Evolutionary conservation across 257 asterid genomes (phyloP).

Genomic region (Solanum medicagineum): DNA sequence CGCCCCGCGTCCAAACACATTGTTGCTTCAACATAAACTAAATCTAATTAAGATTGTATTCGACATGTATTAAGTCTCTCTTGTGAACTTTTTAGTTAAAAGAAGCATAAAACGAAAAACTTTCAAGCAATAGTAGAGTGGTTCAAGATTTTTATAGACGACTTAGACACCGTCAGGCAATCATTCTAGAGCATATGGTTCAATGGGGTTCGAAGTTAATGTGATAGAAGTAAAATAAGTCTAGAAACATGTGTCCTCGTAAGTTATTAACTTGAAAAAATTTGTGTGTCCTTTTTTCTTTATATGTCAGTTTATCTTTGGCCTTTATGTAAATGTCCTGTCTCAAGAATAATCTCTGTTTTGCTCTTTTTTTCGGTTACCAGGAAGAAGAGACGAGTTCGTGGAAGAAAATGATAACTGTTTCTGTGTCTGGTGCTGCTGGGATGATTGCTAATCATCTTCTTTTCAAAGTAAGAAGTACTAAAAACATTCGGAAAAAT

Average conservation of each 20-base stretch:
- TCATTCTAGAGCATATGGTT: background rate
- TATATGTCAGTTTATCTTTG: background rate
- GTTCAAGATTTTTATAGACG: background rate
- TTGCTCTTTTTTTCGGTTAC: background rate
- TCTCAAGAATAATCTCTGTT: background rate
- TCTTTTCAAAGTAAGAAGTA: conserved; percentile 65
- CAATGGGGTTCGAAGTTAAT: background rate
- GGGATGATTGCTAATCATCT: conserved; percentile 98
- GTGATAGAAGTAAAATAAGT: background rate
- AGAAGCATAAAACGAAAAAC: no score
- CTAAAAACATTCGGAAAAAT: background rate
- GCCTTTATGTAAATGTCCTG: background rate
- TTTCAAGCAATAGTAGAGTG: background rate
- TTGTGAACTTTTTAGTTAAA: background rate
- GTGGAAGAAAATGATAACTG: conserved; percentile 78
- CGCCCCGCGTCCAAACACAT: background rate
- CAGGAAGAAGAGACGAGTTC: conserved; percentile 92
- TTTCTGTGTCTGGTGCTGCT: conserved; percentile 97
- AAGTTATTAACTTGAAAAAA: no score
- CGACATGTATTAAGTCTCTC: background rate
- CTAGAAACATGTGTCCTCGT: no score
- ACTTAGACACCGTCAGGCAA: background rate
- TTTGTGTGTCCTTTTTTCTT: no score
- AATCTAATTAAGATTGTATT: background rate
- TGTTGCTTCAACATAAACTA: background rate